Conservation (phyloP, 2,329 filamentous ascomycete species). For the Pochonia chlamydosporia region DNA sequence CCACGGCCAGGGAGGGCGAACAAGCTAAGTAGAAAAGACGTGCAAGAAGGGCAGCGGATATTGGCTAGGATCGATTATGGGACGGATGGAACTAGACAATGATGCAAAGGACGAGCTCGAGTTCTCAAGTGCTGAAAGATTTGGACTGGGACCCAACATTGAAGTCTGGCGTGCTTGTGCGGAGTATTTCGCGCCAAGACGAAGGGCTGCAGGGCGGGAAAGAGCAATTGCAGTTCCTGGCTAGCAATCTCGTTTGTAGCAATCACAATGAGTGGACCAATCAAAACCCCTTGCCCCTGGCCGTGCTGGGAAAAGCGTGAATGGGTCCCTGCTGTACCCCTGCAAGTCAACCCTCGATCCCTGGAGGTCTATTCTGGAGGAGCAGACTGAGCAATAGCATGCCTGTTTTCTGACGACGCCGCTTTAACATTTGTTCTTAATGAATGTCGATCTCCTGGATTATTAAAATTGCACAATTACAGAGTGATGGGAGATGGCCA, state of each 20-base stretch:
- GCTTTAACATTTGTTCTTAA: no score
- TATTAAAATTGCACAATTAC: not conserved
- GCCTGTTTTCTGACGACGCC: not conserved
- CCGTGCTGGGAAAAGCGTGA: not conserved
- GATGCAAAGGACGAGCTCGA: no score
- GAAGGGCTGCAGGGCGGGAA: not conserved
- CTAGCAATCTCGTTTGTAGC: conserved; percentile 10
- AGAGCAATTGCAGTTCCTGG: conserved; percentile 7
- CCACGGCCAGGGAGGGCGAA: no score
- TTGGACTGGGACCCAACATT: no score
- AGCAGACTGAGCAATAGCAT: no score
- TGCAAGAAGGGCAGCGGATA: not conserved
- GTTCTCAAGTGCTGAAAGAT: no score
- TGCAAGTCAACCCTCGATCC: not conserved
- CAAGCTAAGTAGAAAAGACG: no score
- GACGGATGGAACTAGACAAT: not conserved
- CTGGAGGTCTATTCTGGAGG: not conserved
- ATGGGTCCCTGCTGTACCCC: not conserved
- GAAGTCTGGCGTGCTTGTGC: no score
- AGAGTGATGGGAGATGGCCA: no score
- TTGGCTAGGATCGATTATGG: not conserved
- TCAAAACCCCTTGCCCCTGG: not conserved
- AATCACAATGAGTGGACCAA: not conserved
- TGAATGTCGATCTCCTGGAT: not conserved
- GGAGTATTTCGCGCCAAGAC: no score